These are phyloP conservation scores for Colletotrichum eleusines DNA, from an alignment of 2,329 filamentous ascomycete genomes.

Conservation along the genomic window DNA sequence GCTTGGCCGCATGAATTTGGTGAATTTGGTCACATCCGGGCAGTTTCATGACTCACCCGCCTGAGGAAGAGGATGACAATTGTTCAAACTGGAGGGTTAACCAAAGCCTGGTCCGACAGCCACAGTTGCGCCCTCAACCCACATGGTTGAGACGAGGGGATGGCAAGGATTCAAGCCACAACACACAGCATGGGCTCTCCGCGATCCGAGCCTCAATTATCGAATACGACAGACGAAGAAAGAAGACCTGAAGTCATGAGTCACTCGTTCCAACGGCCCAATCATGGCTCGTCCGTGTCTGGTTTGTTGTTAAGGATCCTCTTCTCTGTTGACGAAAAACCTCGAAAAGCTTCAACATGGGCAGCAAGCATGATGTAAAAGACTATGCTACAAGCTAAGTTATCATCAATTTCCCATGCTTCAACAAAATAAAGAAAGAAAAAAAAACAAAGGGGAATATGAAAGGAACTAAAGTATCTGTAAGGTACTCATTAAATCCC, in stretches of 20 bases:
- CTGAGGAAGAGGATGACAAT: neutral
- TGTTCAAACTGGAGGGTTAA: constrained; percentile 7
- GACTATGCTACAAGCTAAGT: too few relatives aligned
- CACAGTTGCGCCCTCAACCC: constrained; percentile 11
- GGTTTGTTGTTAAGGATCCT: neutral
- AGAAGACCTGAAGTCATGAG: neutral
- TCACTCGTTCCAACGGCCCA: neutral
- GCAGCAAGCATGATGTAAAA: too few relatives aligned
- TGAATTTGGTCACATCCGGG: constrained; percentile 14
- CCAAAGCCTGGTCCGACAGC: constrained; percentile 3
- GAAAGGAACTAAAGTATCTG: too few relatives aligned
- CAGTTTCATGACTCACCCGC: constrained; percentile 30
- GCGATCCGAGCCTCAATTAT: neutral
- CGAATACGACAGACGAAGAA: too few relatives aligned
- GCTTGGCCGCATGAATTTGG: constrained; percentile 38
- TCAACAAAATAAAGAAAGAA: too few relatives aligned
- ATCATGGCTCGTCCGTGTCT: neutral
- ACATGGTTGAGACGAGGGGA: neutral
- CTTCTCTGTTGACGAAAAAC: too few relatives aligned
- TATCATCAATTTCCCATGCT: too few relatives aligned
- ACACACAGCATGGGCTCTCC: neutral
- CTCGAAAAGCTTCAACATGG: too few relatives aligned
- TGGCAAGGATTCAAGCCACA: constrained; percentile 6
- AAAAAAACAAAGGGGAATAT: too few relatives aligned
- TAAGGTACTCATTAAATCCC: too few relatives aligned